Conservation (phyloP, 371 early-diverging fungal genomes). For the Haplosporangium sp. region DNA sequence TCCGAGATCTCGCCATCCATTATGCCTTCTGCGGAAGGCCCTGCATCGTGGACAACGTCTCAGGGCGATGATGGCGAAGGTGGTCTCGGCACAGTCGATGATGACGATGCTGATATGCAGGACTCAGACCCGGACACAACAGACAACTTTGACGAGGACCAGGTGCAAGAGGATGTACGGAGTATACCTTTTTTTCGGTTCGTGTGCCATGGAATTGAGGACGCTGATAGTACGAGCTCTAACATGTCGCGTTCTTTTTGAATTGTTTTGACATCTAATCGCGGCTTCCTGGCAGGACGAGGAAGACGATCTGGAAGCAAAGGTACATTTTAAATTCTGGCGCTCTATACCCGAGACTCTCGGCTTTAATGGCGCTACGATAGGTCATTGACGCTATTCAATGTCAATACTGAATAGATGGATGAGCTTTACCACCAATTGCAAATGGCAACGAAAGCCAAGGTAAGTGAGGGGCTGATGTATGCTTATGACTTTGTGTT, state of each 20-base stretch:
- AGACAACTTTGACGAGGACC: slow-evolving; percentile 48
- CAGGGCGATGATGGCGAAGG: slow-evolving; percentile 45
- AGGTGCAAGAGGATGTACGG: slow-evolving; percentile 31
- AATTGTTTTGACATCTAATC: neutral
- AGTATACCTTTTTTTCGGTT: neutral
- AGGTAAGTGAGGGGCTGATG: slow-evolving; percentile 14
- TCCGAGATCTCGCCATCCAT: slow-evolving; percentile 28
- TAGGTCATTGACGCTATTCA: no score
- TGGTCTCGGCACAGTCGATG: slow-evolving; percentile 20
- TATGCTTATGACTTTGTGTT: neutral
- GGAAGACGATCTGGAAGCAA: slow-evolving; percentile 40
- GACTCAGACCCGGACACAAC: slow-evolving; percentile 55
- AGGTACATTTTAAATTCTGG: slow-evolving; percentile 19
- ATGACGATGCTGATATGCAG: slow-evolving; percentile 51
- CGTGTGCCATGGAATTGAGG: neutral
- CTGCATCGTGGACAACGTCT: slow-evolving; percentile 51
- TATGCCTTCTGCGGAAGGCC: slow-evolving; percentile 20
- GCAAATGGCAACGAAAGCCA: slow-evolving; percentile 41
- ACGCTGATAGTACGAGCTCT: neutral
- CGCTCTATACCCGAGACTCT: neutral
- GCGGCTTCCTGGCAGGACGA: neutral
- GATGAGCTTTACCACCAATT: slow-evolving; percentile 52
- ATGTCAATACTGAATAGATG: slow-evolving; percentile 26
- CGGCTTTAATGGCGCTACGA: neutral
- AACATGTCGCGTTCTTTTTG: neutral